Conservation (phyloP, 2,329 filamentous ascomycete genomes). For the Myrmaecium sp. region DNA sequence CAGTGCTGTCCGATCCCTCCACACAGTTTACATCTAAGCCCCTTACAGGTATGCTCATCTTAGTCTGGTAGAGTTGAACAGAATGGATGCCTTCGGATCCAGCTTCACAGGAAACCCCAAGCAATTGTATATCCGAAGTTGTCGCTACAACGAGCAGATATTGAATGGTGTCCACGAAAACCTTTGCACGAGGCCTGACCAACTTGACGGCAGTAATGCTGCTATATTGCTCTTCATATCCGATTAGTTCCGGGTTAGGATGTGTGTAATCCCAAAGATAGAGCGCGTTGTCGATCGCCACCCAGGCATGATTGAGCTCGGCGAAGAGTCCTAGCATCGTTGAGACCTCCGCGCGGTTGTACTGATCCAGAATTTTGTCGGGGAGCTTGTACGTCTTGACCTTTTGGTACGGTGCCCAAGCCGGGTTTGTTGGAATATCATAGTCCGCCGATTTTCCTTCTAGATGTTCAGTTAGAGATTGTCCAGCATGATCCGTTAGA, state of each 20-base stretch:
- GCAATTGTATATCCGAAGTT: constrained; percentile 62
- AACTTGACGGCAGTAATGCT: constrained; percentile 85
- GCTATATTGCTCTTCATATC: constrained; percentile 76
- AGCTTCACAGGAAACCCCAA: constrained; percentile 59
- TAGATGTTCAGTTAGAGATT: constrained; percentile 23
- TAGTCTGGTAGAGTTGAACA: constrained; percentile 73
- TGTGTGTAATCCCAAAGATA: constrained; percentile 97
- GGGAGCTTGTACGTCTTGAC: constrained; percentile 78
- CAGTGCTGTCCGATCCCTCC: constrained; percentile 57
- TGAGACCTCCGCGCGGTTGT: constrained; percentile 70
- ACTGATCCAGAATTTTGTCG: constrained; percentile 80
- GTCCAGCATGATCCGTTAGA: not conserved
- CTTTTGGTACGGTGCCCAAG: constrained; percentile 84
- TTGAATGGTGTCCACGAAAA: constrained; percentile 74
- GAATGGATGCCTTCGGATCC: constrained; percentile 50
- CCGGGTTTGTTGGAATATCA: constrained; percentile 49
- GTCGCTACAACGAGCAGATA: constrained; percentile 84
- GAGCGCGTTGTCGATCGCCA: constrained; percentile 84
- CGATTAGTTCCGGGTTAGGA: constrained; percentile 78
- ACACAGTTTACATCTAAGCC: constrained; percentile 65
- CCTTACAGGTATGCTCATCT: constrained; percentile 62
- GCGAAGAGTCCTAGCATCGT: constrained; percentile 95
- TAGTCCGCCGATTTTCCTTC: constrained; percentile 87
- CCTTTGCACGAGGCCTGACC: constrained; percentile 65
- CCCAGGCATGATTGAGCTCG: constrained; percentile 88